A percentile compares a stretch with the other conserved stretches of the same genome.
Evolutionary conservation across 116 monocot genomes (phyloP).

Genomic region (Posidonia oceanica): DNA sequence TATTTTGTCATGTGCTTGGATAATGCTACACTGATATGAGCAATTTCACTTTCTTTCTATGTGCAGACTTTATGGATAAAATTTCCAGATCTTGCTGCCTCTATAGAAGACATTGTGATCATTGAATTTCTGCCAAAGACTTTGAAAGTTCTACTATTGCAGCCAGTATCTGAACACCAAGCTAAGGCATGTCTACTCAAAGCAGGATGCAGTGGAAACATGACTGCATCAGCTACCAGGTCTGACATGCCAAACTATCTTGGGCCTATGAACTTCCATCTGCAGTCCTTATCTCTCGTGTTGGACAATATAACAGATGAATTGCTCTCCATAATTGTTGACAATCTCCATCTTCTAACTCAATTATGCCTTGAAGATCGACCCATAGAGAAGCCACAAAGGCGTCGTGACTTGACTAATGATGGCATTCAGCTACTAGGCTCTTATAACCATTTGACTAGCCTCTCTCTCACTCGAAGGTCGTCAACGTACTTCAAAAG

Average conservation of each 20-base stretch:
- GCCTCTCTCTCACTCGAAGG: conserved; percentile 49
- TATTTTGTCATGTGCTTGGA: not conserved
- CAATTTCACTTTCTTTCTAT: conserved; percentile 2
- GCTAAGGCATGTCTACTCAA: conserved; percentile 15
- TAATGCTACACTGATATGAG: not conserved
- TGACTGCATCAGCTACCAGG: not conserved
- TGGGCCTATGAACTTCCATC: not conserved
- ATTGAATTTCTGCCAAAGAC: conserved; percentile 23
- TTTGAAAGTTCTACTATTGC: conserved; percentile 38
- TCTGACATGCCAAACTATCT: not conserved
- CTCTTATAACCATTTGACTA: conserved; percentile 30
- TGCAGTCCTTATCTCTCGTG: conserved; percentile 59
- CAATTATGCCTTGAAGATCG: conserved; percentile 71
- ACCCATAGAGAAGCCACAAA: conserved; percentile 23
- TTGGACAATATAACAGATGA: conserved; percentile 58
- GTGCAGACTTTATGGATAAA: conserved; percentile 55
- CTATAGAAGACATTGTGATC: conserved; percentile 3
- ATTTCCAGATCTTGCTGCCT: conserved; percentile 12
- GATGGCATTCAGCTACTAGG: conserved; percentile 51
- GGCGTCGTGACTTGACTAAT: conserved; percentile 48
- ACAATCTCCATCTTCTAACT: conserved; percentile 32
- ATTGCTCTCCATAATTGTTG: conserved; percentile 31
- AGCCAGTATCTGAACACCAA: conserved; percentile 28
- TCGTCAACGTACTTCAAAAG: conserved; percentile 33
- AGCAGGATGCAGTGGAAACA: not conserved